A percentile compares a stretch with the other conserved stretches of the same genome.
Conservation (phyloP, 257 asterid genomes). For the Solanum acaule region DNA sequence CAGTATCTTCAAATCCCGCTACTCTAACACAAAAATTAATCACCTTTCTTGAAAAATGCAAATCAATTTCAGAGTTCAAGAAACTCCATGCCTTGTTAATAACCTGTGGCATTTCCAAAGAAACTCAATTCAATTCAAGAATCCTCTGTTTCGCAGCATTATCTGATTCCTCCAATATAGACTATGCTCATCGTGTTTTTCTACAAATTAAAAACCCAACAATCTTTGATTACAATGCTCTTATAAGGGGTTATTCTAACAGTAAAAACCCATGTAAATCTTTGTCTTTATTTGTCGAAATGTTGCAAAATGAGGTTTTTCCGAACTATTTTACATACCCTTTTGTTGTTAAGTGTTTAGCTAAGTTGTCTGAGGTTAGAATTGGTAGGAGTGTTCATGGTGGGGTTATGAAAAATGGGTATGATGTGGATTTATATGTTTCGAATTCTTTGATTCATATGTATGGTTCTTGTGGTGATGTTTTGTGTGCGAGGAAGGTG, state of each 20-base stretch:
- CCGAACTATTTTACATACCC: slow-evolving; percentile 62
- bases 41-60: slow-evolving; percentile 32
- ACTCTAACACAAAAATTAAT: slow-evolving; percentile 1
- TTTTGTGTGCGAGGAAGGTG: slow-evolving; percentile 35
- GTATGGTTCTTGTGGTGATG: slow-evolving; percentile 45
- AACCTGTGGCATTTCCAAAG: slow-evolving; percentile 33
- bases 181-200: slow-evolving; percentile 40
- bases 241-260: slow-evolving; percentile 47
- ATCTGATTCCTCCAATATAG: slow-evolving; percentile 11
- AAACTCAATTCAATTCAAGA: slow-evolving; percentile 28
- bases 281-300: slow-evolving; percentile 19
- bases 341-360: slow-evolving; percentile 52
- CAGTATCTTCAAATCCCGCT: not conserved
- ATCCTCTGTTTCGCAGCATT: slow-evolving; percentile 36
- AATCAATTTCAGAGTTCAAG: slow-evolving; percentile 31
- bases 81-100: slow-evolving; percentile 49
- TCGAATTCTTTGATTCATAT: slow-evolving; percentile 63
- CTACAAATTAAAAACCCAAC: slow-evolving; percentile 37
- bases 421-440: slow-evolving; percentile 29
- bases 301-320: slow-evolving; percentile 30
- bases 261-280: slow-evolving; percentile 37
- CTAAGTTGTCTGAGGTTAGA: slow-evolving; percentile 28
- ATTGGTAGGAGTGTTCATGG: slow-evolving; percentile 46
- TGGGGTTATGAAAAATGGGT: slow-evolving; percentile 30
- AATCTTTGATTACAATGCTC: slow-evolving; percentile 37